Base-by-base conservation (phyloP, 1,284 basidiomycete species). In the Irpex lacteus region DNA sequence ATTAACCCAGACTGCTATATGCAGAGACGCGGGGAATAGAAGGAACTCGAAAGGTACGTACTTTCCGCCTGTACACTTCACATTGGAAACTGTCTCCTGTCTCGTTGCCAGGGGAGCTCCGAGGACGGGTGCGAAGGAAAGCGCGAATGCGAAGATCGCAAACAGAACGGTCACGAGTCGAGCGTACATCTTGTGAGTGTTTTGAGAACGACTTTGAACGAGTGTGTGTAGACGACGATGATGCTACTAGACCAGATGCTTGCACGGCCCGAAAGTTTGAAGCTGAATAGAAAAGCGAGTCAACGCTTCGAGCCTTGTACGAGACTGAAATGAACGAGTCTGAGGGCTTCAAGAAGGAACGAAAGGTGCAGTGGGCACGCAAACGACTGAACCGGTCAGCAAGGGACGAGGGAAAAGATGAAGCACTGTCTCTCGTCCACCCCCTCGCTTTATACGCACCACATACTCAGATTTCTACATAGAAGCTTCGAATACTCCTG, bases 41-140 rank as follows among this genome's bases (percentile, higher is more conserved):
- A 40, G 6, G 11, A 49, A 32, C 68, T 67, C n/a, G 62, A 70
- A 52, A 52, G 15, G 40, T 44, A 52, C 50, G 50, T 52, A 52
- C 50, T n/a, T 52, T 52, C 60, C 61, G 54, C 49, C 60, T 58
- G 53, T 36, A 62, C 68, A 74, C 59, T 69, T 64, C 36, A 73
- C 70, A 55, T 73, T 71, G 19, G 67, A 67, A 5, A 74, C 70
- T 36, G 59, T 66, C 62, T 70, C 70, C 63, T 68, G 68, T 60
- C 73, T 72, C 52, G 21, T 11, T 44, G 66, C 60, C 53, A 74
- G 62, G 32, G 72, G 72, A 40, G 71, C 70, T 15, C 70, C 70
- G 60, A 73, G 63, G 34, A 70, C 69, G 64, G 65, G 66, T 64
- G 66, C 18, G 52, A 61, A 50, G 2, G 52, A n/a, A 34, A 55